These are phyloP conservation scores for Discostella pseudostelligera DNA, from an alignment of 108 stramenopile species.

Conservation along the genomic window DNA sequence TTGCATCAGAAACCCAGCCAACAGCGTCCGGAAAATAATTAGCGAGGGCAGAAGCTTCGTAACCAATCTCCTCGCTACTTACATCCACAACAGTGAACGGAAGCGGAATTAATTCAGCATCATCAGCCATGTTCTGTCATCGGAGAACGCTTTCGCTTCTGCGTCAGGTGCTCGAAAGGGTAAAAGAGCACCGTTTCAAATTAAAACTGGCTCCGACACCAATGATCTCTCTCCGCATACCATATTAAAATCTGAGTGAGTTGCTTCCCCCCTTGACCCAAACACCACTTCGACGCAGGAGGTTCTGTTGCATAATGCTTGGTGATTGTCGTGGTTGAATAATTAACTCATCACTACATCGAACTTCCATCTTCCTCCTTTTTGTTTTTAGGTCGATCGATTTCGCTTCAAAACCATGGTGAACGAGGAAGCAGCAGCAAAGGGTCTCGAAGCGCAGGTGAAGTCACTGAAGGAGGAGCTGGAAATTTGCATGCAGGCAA, in stretches of 20 bases:
- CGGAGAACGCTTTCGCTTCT: no score
- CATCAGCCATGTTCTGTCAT: conserved; percentile 1
- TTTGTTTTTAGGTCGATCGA: not conserved
- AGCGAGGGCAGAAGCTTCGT: conserved; percentile 8
- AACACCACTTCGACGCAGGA: no score
- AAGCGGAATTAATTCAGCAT: conserved; percentile 14
- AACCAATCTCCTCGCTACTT: conserved; percentile 30
- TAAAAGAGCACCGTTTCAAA: not conserved
- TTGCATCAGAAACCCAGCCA: conserved; percentile 23
- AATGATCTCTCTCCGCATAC: no score
- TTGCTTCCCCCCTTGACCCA: no score
- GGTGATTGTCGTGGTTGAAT: no score
- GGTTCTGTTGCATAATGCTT: no score
- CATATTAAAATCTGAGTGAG: no score
- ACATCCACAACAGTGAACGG: conserved; percentile 22
- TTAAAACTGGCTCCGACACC: no score
- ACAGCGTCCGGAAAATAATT: conserved; percentile 22
- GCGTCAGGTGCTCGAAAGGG: no score
- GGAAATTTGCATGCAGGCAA: conserved; percentile 33
- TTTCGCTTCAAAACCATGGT: not conserved
- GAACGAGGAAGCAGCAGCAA: conserved; percentile 15
- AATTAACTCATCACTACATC: no score
- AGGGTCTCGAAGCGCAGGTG: conserved; percentile 36
- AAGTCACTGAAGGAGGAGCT: conserved; percentile 36
- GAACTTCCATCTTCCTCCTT: not conserved